phyloP scores from a whole-genome alignment of 1,284 basidiomycete genomes.

The Naganishia sp. region DNA sequence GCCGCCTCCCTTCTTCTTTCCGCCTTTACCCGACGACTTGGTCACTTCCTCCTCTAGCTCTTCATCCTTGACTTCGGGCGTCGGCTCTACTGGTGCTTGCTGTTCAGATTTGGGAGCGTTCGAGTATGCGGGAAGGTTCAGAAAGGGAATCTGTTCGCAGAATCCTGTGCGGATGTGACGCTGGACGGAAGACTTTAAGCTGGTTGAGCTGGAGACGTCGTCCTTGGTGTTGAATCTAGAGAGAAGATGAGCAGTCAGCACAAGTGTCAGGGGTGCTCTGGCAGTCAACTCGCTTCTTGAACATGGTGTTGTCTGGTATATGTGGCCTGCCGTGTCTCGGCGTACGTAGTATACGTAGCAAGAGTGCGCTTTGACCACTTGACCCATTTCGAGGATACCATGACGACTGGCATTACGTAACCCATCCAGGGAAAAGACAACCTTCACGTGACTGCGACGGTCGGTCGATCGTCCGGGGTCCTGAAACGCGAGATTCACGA shows the following conservation, averaged over 20 bases:
- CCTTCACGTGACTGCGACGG: neutral
- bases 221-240: constrained; percentile 77
- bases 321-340: too few species aligned
- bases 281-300: constrained; percentile 19
- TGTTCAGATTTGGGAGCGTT: constrained; percentile 5
- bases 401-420: constrained; percentile 26
- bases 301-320: constrained; percentile 16
- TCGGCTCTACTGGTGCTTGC: constrained; percentile 33
- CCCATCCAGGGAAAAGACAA: constrained; percentile 2
- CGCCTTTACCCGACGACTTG: constrained; percentile 49
- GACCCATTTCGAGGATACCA: neutral
- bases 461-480: neutral
- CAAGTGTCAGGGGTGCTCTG: neutral
- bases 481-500: neutral
- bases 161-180: constrained; percentile 79
- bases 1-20: constrained; percentile 40
- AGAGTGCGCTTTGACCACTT: too few species aligned
- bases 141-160: constrained; percentile 79
- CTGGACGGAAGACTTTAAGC: constrained; percentile 92
- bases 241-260: neutral
- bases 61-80: constrained; percentile 33
- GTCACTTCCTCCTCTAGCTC: constrained; percentile 33
- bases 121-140: constrained; percentile 48
- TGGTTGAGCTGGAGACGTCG: constrained; percentile 90
- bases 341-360: too few species aligned